Evolutionary conservation across 225 moss, liverwort and hornwort genomes (phyloP), one percentile per base, ranked within the genome.

Genomic region (Rhytidiadelphus loreus): DNA sequence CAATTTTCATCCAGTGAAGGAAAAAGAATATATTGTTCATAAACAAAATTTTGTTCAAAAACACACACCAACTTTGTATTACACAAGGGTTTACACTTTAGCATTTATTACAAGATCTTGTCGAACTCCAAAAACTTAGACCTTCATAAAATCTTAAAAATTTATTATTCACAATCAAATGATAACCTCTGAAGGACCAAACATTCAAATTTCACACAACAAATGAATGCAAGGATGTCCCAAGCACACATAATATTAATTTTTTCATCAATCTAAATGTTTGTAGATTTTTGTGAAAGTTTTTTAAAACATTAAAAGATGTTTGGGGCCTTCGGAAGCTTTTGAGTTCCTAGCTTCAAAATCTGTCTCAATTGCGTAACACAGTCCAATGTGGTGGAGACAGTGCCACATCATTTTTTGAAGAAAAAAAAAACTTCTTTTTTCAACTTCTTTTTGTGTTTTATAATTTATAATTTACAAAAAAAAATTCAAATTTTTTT

Each of bases 31-130:
- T 65, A 20, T 37, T 37, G 3, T 8, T 37, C 37, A 20, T 66
- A 6, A 21, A 6, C 20, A 37, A 11, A 32, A 5, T 37, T 64
- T 66, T 66, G 7, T n/a, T n/a, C n/a, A n/a, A n/a, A 68, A n/a
- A n/a, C 2, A 17, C 11, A 21, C 10, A 37, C 12, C 22, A 68
- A n/a, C 12, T 68, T 6, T 21, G 1, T n/a, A 68, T n/a, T 68
- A 23, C 7, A n/a, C 5, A 4, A 23, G 4, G n/a, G 7, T 22
- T 35, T n/a, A 22, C 4, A 68, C 22, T n/a, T 7, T 23, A 23
- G n/a, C n/a, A 68, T 22, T 68, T 12, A 35, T n/a, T 66, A 4
- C 66, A 66, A n/a, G 12, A 66, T 3, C 2, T 1, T 0, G 1
- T 10, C n/a, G 13, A 13, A 22, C 7, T 68, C 4, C 6, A 22